A percentile compares a stretch with the other conserved stretches of the same genome.
Evolutionary conservation across 1,284 basidiomycete species (phyloP).

Genomic region (Schizophyllum amplum): DNA sequence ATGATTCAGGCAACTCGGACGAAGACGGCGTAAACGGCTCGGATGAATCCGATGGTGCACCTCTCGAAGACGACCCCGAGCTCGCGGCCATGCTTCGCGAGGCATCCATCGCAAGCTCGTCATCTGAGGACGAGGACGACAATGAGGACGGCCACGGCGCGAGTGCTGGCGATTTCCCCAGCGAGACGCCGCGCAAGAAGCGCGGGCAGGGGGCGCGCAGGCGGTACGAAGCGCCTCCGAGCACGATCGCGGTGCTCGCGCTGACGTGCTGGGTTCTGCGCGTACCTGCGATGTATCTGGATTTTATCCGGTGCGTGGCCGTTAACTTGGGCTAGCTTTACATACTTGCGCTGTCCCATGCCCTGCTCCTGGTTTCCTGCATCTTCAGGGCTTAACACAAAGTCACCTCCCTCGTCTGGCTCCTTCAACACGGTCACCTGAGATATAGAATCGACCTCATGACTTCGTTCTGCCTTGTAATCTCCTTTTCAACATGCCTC

Average conservation of each 20-base stretch:
- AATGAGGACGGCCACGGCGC: slow-evolving; percentile 17
- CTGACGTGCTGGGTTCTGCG: slow-evolving; percentile 74
- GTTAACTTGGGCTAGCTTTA: too few species aligned
- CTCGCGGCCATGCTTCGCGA: slow-evolving; percentile 45
- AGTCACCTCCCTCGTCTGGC: too few species aligned
- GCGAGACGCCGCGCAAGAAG: slow-evolving; percentile 10
- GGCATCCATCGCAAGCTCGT: slow-evolving; percentile 42
- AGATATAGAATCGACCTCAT: too few species aligned
- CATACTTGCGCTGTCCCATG: too few species aligned
- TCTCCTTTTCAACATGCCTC: too few species aligned
- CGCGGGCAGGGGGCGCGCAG: background rate
- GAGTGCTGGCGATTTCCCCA: slow-evolving; percentile 7
- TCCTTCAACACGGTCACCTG: too few species aligned
- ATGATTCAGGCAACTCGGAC: background rate
- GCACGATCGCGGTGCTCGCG: slow-evolving; percentile 59
- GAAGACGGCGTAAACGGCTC: background rate
- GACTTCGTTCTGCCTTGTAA: too few species aligned
- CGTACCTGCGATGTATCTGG: slow-evolving; percentile 66
- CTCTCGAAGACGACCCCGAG: slow-evolving; percentile 28
- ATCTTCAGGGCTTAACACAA: slow-evolving; percentile 1
- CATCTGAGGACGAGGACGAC: slow-evolving; percentile 32
- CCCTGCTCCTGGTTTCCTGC: too few species aligned
- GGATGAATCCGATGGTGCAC: slow-evolving; percentile 1
- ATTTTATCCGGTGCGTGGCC: slow-evolving; percentile 57
- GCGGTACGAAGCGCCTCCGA: slow-evolving; percentile 44